These are phyloP conservation scores for Chytridium lagenaria DNA, from an alignment of 371 early-diverging fungal species.

Conservation along the genomic window DNA sequence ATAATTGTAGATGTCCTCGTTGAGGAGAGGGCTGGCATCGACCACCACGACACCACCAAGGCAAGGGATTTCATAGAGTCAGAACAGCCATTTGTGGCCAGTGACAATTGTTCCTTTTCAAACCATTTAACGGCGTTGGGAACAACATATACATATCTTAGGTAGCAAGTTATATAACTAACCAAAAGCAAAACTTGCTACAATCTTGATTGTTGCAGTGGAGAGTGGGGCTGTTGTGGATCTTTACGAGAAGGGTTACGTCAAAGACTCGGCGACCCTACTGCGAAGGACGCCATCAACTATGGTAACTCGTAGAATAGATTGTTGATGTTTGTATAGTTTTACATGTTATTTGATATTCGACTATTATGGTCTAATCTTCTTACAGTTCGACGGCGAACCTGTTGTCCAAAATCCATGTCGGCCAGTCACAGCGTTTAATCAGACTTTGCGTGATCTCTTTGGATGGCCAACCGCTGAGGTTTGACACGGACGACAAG, in stretches of 20 bases:
- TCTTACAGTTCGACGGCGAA: no score
- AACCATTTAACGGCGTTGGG: conserved; percentile 99
- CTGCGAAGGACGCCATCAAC: conserved; percentile 96
- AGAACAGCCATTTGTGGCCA: no score
- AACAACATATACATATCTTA: no score
- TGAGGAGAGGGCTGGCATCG: conserved; percentile 70
- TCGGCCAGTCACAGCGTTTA: conserved; percentile 97
- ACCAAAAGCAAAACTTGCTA: no score
- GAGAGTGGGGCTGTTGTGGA: conserved; percentile 83
- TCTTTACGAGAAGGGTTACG: conserved; percentile 98
- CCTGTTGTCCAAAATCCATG: no score
- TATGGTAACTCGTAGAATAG: conserved; percentile 79
- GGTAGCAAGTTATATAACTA: no score
- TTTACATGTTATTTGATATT: no score
- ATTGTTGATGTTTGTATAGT: not conserved
- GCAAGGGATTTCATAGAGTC: conserved; percentile 72
- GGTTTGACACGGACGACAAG: conserved; percentile 95
- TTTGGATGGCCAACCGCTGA: conserved; percentile 66
- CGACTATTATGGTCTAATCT: no score
- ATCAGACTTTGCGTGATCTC: conserved; percentile 92
- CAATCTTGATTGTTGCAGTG: no score
- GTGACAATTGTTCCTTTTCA: no score
- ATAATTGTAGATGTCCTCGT: conserved; percentile 80
- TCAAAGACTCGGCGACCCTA: conserved; percentile 97
- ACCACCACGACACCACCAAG: conserved; percentile 38